Evolutionary conservation across 1,284 basidiomycete species (phyloP).

Genomic region (Phylloporus gajari): DNA sequence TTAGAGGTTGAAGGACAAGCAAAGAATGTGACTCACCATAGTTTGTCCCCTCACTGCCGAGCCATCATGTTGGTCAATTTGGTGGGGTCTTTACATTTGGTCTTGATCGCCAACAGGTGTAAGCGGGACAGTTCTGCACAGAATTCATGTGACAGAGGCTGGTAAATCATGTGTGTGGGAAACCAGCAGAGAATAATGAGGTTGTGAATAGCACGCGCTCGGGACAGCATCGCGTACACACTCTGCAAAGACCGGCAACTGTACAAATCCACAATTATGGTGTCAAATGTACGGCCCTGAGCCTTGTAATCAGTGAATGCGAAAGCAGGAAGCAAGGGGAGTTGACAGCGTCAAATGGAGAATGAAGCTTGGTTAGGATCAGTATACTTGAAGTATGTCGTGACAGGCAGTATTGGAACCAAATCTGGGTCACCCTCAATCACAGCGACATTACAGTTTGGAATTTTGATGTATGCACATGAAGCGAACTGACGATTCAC

Average conservation of each 20-base stretch:
- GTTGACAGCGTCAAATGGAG: background rate
- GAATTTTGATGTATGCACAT: background rate
- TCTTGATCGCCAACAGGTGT: too few relatives aligned
- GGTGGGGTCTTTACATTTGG: too few relatives aligned
- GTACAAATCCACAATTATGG: background rate
- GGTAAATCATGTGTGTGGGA: background rate
- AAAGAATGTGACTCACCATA: too few relatives aligned
- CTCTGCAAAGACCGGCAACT: background rate
- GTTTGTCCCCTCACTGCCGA: too few relatives aligned
- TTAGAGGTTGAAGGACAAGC: too few relatives aligned
- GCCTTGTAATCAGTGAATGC: background rate
- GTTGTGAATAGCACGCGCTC: background rate
- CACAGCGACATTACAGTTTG: background rate
- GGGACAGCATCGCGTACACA: background rate
- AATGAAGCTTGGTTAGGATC: background rate
- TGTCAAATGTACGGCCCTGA: background rate
- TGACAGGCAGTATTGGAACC: background rate
- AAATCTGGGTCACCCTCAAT: background rate
- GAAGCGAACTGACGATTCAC: background rate
- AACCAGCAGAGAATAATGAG: background rate
- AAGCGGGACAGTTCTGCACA: background rate
- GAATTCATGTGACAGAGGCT: background rate
- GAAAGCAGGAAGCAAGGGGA: background rate
- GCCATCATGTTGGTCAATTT: too few relatives aligned
- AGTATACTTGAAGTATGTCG: background rate